phyloP scores from a whole-genome alignment of 805 yeast species.

The Candida anglica region DNA sequence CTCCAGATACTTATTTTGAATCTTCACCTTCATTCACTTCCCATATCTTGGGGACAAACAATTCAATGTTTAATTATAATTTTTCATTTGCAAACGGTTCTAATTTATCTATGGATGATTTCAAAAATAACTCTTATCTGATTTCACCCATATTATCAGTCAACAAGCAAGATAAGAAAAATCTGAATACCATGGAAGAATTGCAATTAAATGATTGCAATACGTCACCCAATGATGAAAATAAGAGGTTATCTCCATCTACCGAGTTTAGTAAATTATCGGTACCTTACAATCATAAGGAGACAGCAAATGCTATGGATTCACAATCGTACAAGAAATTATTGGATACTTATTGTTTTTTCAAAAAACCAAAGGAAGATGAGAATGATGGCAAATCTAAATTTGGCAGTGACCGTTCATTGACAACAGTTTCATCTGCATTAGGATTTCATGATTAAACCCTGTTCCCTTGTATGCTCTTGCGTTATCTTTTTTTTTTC shows the following conservation, averaged over 20 bases:
- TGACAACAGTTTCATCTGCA: constrained; percentile 2
- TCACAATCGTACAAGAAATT: constrained; percentile 55
- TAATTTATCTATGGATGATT: constrained; percentile 7
- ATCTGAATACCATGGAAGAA: background rate
- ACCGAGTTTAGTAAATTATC: constrained; percentile 1
- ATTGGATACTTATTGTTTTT: constrained; percentile 60
- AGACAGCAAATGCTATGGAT: constrained; percentile 25
- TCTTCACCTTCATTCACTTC: constrained; percentile 1
- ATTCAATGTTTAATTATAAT: constrained; percentile 3
- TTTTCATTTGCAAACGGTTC: constrained; percentile 1
- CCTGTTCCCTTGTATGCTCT: too few species aligned
- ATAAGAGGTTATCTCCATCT: constrained; percentile 1
- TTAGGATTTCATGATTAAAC: constrained; percentile 3
- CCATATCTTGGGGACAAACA: constrained; percentile 2
- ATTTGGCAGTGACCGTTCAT: background rate
- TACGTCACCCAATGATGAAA: background rate
- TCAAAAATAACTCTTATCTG: constrained; percentile 29
- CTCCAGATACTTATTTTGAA: constrained; percentile 1
- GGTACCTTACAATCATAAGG: constrained; percentile 2
- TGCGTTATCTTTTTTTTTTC: too few species aligned
- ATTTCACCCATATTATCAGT: constrained; percentile 34
- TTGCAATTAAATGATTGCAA: background rate
- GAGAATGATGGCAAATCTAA: constrained; percentile 3
- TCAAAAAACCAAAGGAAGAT: constrained; percentile 20
- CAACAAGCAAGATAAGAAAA: constrained; percentile 7